These are phyloP conservation scores for Gossypium thurberi DNA, from an alignment of 345 rosid species.

Conservation along the genomic window DNA sequence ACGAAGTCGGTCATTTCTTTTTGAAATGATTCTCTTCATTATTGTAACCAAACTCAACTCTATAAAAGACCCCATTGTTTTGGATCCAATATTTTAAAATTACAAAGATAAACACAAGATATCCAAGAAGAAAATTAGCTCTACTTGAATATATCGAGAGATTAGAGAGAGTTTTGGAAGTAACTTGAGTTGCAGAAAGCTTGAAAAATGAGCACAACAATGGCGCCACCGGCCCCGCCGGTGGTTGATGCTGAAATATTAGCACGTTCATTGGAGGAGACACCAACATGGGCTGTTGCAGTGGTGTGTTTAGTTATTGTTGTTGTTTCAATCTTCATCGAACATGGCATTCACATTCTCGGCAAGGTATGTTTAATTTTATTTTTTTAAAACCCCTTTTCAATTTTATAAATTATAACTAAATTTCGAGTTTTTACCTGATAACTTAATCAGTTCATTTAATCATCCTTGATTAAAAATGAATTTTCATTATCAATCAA, in stretches of 20 bases:
- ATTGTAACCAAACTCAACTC: background rate
- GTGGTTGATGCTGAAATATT: background rate
- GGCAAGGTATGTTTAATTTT: conserved; percentile 35
- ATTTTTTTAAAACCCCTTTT: background rate
- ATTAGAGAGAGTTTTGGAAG: background rate
- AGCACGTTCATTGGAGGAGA: conserved; percentile 48
- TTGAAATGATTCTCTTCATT: background rate
- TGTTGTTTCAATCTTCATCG: conserved; percentile 62
- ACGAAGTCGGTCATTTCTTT: background rate
- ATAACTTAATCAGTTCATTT: too few species aligned
- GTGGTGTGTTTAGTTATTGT: conserved; percentile 65
- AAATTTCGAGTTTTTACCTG: background rate
- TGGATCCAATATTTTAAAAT: background rate
- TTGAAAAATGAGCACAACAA: background rate
- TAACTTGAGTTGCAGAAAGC: background rate
- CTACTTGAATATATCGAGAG: background rate
- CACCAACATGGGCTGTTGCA: conserved; percentile 96
- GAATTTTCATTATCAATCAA: too few species aligned
- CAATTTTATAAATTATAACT: background rate
- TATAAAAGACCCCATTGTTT: background rate
- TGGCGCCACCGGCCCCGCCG: conserved; percentile 8
- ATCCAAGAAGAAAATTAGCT: background rate
- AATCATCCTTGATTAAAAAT: too few species aligned
- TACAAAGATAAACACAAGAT: background rate
- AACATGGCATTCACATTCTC: conserved; percentile 48